phyloP scores from a whole-genome alignment of 1,139 yeast genomes.

The Magnusiomyces tetraspermus region DNA sequence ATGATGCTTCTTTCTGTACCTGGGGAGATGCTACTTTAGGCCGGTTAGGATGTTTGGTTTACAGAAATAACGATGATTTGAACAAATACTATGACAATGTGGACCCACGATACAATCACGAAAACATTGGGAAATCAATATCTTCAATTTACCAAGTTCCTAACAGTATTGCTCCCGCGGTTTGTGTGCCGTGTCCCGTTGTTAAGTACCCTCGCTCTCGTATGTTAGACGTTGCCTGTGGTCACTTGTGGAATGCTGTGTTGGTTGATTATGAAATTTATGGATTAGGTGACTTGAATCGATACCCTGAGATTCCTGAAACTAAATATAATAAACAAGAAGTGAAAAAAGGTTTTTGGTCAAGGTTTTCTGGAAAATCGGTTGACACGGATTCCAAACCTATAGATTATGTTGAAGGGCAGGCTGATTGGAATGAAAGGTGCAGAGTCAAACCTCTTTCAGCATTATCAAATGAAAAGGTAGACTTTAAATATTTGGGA shows the following conservation, averaged over 20 bases:
- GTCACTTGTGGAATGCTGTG: slow-evolving; percentile 60
- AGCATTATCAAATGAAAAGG: slow-evolving; percentile 1
- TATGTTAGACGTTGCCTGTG: slow-evolving; percentile 20
- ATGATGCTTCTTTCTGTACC: background rate
- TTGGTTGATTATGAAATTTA: slow-evolving; percentile 28
- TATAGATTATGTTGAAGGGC: background rate
- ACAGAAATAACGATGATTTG: background rate
- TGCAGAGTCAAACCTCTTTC: slow-evolving; percentile 5
- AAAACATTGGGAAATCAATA: background rate
- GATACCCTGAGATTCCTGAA: background rate
- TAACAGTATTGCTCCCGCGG: background rate
- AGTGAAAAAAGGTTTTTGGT: slow-evolving; percentile 1
- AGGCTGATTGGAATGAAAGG: background rate
- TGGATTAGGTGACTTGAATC: slow-evolving; percentile 22
- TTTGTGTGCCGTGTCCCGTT: background rate
- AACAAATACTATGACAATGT: background rate
- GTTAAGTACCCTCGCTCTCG: background rate
- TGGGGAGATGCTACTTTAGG: background rate
- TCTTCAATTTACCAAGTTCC: background rate
- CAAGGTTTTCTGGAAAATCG: background rate
- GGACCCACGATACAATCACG: background rate
- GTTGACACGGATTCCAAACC: background rate
- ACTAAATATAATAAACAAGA: background rate
- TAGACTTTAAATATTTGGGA: slow-evolving; percentile 41
- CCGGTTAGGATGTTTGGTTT: background rate